Base-by-base conservation (phyloP, 345 rosid species). In the Lepidium aucheri region DNA sequence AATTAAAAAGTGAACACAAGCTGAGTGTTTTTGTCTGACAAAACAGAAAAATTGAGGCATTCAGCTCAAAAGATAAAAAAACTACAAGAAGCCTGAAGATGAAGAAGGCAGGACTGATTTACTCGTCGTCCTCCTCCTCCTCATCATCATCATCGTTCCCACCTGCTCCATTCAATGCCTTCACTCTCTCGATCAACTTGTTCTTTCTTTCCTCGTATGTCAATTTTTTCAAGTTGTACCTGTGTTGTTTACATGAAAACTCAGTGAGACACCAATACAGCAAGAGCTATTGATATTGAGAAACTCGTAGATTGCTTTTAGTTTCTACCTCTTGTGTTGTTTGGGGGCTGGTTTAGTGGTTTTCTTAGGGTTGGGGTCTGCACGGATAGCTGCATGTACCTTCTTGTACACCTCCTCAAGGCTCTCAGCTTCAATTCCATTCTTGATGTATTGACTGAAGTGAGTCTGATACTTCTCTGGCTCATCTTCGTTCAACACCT, bases 211-310 rank as follows among this genome's bases (percentile, higher is more conserved):
- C 89, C 44, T 91, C 95, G 5, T 87, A 91, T 0, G 96, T 89
- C 15, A 89, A 76, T 74, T 87, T 91, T 86, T 84, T 91, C 80
- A 83, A 68, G 65, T 89, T 86, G 83, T 77, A 83, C 77, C 98
- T 89, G 82, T 81, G 49, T 20, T 0, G 49, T 87, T 59, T 14
- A 46, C 24, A 12, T n/a, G 7, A 52, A 39, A 10, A 13, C 20
- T n/a, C 51, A 52, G 14, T 60, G 38, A 69, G 74, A 43, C 9
- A 17, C 40, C 12, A 54, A 8, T 3, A 4, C 9, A 64, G 3
- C 3, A 10, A 64, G 0, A 33, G 18, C 8, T 12, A 33, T 7
- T 3, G 12, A 3, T 11, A 32, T 0, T 8, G 28, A 1, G 2
- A 28, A 7, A 4, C 1, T 51, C 14, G 7, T 33, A 17, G 6